A percentile compares a stretch with the other conserved stretches of the same genome.
Conservation (phyloP, 2,329 filamentous ascomycete species). For the Talaromyces albobiverticillius region DNA sequence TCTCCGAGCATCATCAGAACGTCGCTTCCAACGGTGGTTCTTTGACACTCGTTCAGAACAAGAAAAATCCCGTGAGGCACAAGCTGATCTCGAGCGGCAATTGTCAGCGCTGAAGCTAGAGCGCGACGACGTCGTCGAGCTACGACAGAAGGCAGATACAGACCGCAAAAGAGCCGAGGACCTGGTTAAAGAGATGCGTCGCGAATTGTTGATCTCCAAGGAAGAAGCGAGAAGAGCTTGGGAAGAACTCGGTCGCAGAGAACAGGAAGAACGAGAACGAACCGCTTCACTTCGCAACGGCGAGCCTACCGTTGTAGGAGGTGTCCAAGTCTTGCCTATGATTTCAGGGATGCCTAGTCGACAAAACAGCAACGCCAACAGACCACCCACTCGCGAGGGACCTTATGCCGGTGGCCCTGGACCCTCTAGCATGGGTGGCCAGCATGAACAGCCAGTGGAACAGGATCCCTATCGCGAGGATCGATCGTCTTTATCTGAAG, state of each 20-base stretch:
- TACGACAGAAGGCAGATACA: slow-evolving; percentile 64
- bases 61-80: slow-evolving; percentile 78
- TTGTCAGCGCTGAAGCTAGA: slow-evolving; percentile 72
- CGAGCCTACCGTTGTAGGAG: slow-evolving; percentile 82
- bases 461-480: slow-evolving; percentile 52
- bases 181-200: slow-evolving; percentile 82
- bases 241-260: slow-evolving; percentile 91
- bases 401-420: slow-evolving; percentile 38
- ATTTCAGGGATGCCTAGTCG: slow-evolving; percentile 65
- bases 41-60: slow-evolving; percentile 89
- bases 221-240: slow-evolving; percentile 93
- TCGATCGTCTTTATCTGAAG: slow-evolving; percentile 54
- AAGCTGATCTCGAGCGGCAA: slow-evolving; percentile 72
- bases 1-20: slow-evolving; percentile 87
- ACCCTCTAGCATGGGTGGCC: slow-evolving; percentile 28
- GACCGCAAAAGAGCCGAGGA: slow-evolving; percentile 71
- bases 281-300: slow-evolving; percentile 83
- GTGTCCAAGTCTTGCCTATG: slow-evolving; percentile 95
- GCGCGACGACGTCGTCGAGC: slow-evolving; percentile 64
- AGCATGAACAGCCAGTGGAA: slow-evolving; percentile 27
- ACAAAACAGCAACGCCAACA: slow-evolving; percentile 45
- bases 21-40: slow-evolving; percentile 98
- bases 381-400: slow-evolving; percentile 46
- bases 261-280: slow-evolving; percentile 88
- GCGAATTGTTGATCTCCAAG: slow-evolving; percentile 90